phyloP scores from a whole-genome alignment of 208 protist species.

The Polymyxa betae region DNA sequence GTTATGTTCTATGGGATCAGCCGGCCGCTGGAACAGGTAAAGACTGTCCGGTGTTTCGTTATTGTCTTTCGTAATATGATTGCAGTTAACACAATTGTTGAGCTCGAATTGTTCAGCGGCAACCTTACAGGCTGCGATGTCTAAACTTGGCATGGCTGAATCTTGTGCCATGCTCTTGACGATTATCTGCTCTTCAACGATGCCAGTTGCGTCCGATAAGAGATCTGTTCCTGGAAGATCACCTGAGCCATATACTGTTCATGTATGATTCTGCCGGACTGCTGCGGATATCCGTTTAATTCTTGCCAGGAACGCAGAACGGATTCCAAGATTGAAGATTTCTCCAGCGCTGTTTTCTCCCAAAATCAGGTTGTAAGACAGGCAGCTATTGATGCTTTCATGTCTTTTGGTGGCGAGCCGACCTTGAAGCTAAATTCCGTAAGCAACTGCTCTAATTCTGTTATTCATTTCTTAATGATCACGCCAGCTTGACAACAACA shows the following conservation, averaged over 20 bases:
- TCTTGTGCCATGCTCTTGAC: conserved; percentile 37
- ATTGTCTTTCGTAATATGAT: not conserved
- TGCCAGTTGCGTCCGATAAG: not conserved
- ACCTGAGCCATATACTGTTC: no score
- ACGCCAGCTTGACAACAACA: not conserved
- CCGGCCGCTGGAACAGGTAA: not conserved
- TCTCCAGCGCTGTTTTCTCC: no score
- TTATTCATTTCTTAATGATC: not conserved
- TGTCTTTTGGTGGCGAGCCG: not conserved
- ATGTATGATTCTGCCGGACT: no score
- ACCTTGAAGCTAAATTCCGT: not conserved
- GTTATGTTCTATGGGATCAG: not conserved
- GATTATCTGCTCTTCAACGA: not conserved
- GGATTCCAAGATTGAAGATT: no score
- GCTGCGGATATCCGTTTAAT: no score
- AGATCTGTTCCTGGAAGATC: no score
- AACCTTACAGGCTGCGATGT: not conserved
- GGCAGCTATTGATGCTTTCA: conserved; percentile 16
- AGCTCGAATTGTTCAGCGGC: not conserved
- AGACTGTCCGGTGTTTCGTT: not conserved
- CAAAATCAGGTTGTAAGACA: not conserved
- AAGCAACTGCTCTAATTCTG: not conserved
- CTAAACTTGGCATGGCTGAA: not conserved
- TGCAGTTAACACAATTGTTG: not conserved
- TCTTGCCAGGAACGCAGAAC: no score